Percentiles rank a stretch among this genome's conserved stretches.
Conservation (phyloP, 805 yeast species). For the Hanseniaspora nectarophila region DNA sequence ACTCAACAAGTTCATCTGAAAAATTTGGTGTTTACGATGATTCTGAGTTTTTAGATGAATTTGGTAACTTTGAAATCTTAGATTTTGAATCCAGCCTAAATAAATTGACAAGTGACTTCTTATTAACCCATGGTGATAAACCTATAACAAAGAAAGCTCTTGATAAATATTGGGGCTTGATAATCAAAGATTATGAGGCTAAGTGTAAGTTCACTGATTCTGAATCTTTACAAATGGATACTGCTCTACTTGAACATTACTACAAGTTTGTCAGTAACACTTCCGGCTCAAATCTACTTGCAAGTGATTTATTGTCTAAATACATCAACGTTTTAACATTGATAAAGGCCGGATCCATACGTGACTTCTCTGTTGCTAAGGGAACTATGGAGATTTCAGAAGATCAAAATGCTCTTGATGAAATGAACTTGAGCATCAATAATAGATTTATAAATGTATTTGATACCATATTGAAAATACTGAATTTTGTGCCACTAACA, state of each 20-base stretch:
- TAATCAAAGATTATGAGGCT: not conserved
- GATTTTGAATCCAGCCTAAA: slow-evolving; percentile 2
- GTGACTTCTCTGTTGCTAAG: slow-evolving; percentile 3
- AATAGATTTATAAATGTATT: slow-evolving; percentile 3
- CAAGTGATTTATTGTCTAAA: slow-evolving; percentile 11
- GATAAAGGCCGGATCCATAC: slow-evolving; percentile 5
- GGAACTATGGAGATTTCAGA: not conserved
- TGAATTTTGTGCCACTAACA: slow-evolving; percentile 5
- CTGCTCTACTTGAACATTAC: slow-evolving; percentile 3
- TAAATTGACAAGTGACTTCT: not conserved
- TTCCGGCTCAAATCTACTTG: not conserved
- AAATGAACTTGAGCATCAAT: slow-evolving; percentile 1
- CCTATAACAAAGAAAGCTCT: not conserved
- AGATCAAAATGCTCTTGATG: not conserved
- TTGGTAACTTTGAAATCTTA: not conserved
- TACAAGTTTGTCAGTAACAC: slow-evolving; percentile 2
- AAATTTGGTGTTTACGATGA: slow-evolving; percentile 1
- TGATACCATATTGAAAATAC: not conserved
- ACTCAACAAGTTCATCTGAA: not conserved
- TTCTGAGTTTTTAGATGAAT: not conserved
- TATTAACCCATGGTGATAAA: not conserved
- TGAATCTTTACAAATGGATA: slow-evolving; percentile 4
- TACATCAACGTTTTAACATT: slow-evolving; percentile 9
- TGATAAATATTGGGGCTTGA: slow-evolving; percentile 7
- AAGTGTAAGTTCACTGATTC: slow-evolving; percentile 2